Evolutionary conservation across 1,139 yeast genomes (phyloP).

Genomic region (Zygosaccharomyces pseudobailii): DNA sequence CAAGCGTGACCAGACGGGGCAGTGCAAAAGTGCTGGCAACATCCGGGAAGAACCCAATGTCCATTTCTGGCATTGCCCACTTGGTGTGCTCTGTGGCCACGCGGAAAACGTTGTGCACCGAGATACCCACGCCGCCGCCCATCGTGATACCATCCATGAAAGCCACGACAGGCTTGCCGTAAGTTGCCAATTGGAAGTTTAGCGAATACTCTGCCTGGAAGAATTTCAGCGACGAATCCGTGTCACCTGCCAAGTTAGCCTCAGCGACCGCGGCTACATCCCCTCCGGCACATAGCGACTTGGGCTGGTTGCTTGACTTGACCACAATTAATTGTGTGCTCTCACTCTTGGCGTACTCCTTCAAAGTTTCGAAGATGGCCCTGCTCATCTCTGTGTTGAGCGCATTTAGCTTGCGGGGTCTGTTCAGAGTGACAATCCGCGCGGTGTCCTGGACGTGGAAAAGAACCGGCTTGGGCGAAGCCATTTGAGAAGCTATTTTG

Average conservation of each 20-base stretch:
- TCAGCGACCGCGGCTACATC: constrained; percentile 78
- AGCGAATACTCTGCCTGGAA: constrained; percentile 79
- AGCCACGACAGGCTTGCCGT: constrained; percentile 77
- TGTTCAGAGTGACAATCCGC: constrained; percentile 71
- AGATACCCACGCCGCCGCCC: constrained; percentile 98
- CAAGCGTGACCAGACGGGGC: constrained; percentile 51
- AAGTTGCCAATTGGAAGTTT: constrained; percentile 74
- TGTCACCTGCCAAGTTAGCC: constrained; percentile 44
- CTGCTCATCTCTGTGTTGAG: constrained; percentile 74
- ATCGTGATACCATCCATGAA: constrained; percentile 89
- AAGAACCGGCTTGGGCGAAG: constrained; percentile 12
- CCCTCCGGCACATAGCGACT: constrained; percentile 82
- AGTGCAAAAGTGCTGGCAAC: constrained; percentile 91
- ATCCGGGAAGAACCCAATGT: constrained; percentile 94
- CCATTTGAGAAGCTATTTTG: constrained; percentile 2
- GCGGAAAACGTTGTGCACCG: constrained; percentile 92
- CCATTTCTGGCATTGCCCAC: constrained; percentile 97
- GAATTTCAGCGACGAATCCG: constrained; percentile 51
- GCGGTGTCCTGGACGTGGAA: constrained; percentile 42
- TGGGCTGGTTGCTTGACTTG: constrained; percentile 47
- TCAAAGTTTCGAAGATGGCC: constrained; percentile 66
- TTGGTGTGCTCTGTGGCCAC: constrained; percentile 84
- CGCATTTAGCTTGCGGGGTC: constrained; percentile 82
- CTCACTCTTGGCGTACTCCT: constrained; percentile 69
- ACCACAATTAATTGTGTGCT: constrained; percentile 62